Base-by-base conservation (phyloP, 257 asterid genomes). In the Primulina eburnea region DNA sequence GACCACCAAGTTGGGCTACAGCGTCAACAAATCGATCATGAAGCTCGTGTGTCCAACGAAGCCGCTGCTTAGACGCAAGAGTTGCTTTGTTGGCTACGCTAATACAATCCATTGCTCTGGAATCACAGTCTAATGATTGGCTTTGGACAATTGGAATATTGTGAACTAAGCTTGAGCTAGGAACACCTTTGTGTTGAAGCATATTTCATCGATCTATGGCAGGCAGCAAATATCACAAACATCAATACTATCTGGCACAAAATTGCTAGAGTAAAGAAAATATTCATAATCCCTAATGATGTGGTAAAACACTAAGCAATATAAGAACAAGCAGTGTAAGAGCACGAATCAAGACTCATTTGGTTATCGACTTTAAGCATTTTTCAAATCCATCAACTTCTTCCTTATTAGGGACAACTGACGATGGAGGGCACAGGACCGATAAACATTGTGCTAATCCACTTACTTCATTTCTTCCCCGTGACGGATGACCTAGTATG, bases 1-100 rank as follows among this genome's bases (percentile, higher is more conserved):
- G 98, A 59, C 98, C 98, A 75, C 97, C 98, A 76, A 93, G 98
- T 73, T 93, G 96, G 7, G 97, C 97, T 28, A 93, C 98, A 63
- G 98, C 92, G 79, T 93, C 98, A 75, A 90, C 87, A 68, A 93
- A 93, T 65, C 94, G 90, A 68, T 90, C 98, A 61, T 93, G 98
- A 71, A 93, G 98, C 77, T 93, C 96, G 32, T 90, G 90, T 60
- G 98, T 93, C 98, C 97, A 93, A 17, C 98, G 97, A 62, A 93
- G 91, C 71, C 98, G 87, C 70, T 90, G 98, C 85, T 86, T 93
- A 59, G 97, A 90, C n/a, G 96, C 86, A 69, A 89, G 76, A 82
- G 72, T 86, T 70, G 43, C 85, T 71, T 70, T 79, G 79, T 80
- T 85, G 75, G 82, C 86, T 74, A 87, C 95, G 67, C 67, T 69